These are phyloP conservation scores for Boechera stricta DNA, from an alignment of 345 rosid species.

Conservation along the genomic window DNA sequence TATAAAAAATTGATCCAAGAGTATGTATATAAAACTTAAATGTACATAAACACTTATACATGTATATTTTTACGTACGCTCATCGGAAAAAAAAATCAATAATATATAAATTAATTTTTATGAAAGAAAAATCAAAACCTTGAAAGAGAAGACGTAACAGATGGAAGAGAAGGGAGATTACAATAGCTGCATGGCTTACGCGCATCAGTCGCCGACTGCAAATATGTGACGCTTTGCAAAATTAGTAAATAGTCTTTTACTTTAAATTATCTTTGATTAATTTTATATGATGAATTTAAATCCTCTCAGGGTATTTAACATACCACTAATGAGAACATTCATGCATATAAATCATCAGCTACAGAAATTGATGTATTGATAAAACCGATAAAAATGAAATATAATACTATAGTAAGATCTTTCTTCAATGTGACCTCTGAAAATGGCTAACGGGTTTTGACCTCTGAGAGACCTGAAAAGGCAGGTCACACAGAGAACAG, in stretches of 20 bases:
- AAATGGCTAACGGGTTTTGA: not conserved
- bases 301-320: not conserved
- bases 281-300: not conserved
- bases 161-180: slow-evolving; percentile 20
- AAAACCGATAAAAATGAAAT: not conserved
- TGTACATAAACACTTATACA: slow-evolving; percentile 14
- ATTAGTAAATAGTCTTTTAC: not conserved
- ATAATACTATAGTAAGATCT: not conserved
- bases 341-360: slow-evolving; percentile 15
- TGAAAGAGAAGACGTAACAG: slow-evolving; percentile 25
- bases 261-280: not conserved
- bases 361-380: slow-evolving; percentile 34
- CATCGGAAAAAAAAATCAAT: not conserved
- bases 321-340: not conserved
- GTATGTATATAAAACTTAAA: not conserved
- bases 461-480: slow-evolving; percentile 41
- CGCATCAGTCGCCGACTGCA: slow-evolving; percentile 51
- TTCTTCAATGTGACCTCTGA: slow-evolving; percentile 32
- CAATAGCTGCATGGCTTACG: slow-evolving; percentile 63
- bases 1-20: too few species aligned
- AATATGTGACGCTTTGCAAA: slow-evolving; percentile 50
- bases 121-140: slow-evolving; percentile 25
- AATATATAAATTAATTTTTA: not conserved
- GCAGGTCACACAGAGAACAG: slow-evolving; percentile 18
- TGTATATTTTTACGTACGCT: not conserved